Percentiles rank a stretch among this genome's conserved stretches.
Evolutionary conservation across 768 basidiomycete genomes (phyloP).

Genomic region (Crucibulum laeve): DNA sequence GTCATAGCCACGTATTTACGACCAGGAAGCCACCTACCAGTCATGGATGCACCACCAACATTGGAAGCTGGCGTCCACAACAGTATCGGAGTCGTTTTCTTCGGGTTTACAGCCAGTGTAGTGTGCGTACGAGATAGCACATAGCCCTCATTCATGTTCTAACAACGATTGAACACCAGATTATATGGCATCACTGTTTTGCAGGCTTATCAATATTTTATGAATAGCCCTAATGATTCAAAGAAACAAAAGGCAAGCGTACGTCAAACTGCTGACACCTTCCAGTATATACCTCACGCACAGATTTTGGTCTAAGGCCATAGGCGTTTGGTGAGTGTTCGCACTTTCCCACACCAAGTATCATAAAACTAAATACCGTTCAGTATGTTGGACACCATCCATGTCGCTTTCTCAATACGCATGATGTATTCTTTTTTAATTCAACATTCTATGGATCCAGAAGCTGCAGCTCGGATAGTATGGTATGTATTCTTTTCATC

Average conservation of each 20-base stretch:
- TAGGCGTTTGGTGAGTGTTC: conserved; percentile 14
- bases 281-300: not conserved
- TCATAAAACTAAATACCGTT: not conserved
- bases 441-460: conserved; percentile 13
- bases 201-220: conserved; percentile 25
- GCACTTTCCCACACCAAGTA: not conserved
- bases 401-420: conserved; percentile 21
- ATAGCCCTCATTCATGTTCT: not conserved
- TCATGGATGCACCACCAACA: not conserved
- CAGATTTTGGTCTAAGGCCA: conserved; percentile 12
- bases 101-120: conserved; percentile 23
- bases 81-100: conserved; percentile 22
- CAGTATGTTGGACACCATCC: conserved; percentile 21
- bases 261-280: conserved; percentile 3
- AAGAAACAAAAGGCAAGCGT: conserved; percentile 16
- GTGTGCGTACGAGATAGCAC: conserved; percentile 15
- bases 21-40: too few species aligned
- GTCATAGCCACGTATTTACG: not conserved
- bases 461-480: conserved; percentile 11
- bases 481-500: conserved; percentile 13
- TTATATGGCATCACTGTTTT: conserved; percentile 25
- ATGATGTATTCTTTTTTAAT: conserved; percentile 21
- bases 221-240: conserved; percentile 12
- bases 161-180: conserved; percentile 7
- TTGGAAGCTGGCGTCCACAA: not conserved